Base-by-base conservation (phyloP, 169 alveolate species). In the Eimeria acervulina region DNA sequence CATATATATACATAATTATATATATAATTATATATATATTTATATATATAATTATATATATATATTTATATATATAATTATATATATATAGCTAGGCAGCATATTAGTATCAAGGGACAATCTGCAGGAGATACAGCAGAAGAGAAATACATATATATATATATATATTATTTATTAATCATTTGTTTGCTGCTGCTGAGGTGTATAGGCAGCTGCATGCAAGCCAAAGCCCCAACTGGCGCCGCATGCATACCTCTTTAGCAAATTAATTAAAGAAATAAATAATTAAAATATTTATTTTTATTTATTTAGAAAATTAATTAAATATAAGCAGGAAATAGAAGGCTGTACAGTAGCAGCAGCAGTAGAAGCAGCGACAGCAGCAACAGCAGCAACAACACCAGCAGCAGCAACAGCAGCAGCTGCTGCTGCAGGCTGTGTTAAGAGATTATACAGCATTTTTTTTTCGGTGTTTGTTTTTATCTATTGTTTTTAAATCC, bases 361-460 rank as follows among this genome's bases (percentile, higher is more conserved):
- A 31, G 31, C 81, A 31, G 21, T 21, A 28, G 38, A 36, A 31
- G 47, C 81, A 31, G 81, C 81, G n/a, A 40, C 44, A 36, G 47
- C 81, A 68, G 81, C 81, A 36, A 23, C 81, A 36, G 81, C 81
- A 68, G 81, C 81, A 15, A 40, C 19, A 33, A 59, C 52, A 7
- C 40, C 90, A 8, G 38, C 90, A 8, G 70, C 90, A 38, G 90
- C 90, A 12, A 70, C 90, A 21, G 26, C 63, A 74, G 51, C 52
- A 74, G 85, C 51, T 52, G 85, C 7, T 44, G 55, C 85, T 74
- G 85, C 47, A 74, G n/a, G n/a, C n/a, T n/a, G n/a, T n/a, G n/a
- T n/a, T n/a, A n/a, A n/a, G n/a, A n/a, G n/a, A n/a, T n/a, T n/a
- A 12, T 47, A 47, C 19, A 12, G 5, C 12, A 47, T 47, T 47